Conservation (phyloP, 805 yeast genomes). For the Candida krabiensis region DNA sequence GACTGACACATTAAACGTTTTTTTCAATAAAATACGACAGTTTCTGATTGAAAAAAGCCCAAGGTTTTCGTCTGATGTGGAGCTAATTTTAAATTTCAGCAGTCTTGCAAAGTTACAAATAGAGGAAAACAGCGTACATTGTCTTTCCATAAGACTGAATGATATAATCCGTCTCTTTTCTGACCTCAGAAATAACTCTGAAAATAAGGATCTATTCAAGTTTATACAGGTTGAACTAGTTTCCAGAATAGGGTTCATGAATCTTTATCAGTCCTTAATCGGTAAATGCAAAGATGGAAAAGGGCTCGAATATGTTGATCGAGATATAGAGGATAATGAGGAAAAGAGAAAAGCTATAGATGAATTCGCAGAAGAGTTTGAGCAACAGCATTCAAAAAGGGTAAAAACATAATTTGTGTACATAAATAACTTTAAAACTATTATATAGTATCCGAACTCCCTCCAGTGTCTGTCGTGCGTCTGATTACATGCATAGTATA, state of each 20-base stretch:
- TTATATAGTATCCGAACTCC: background rate
- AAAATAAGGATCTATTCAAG: slow-evolving; percentile 23
- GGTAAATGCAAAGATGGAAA: slow-evolving; percentile 11
- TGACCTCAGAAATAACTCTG: slow-evolving; percentile 22
- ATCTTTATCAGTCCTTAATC: slow-evolving; percentile 6
- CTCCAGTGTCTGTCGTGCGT: background rate
- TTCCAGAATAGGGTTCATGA: slow-evolving; percentile 15
- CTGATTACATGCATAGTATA: too few species aligned
- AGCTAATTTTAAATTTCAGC: slow-evolving; percentile 18
- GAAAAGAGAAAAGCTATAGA: background rate
- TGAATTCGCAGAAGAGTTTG: too few species aligned
- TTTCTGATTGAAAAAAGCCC: slow-evolving; percentile 9
- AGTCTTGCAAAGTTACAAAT: slow-evolving; percentile 23
- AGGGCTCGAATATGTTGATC: slow-evolving; percentile 19
- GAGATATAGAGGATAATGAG: slow-evolving; percentile 5
- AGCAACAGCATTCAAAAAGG: too few species aligned
- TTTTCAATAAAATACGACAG: slow-evolving; percentile 11
- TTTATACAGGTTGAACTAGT: slow-evolving; percentile 22
- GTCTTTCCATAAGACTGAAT: slow-evolving; percentile 15
- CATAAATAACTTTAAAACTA: too few species aligned
- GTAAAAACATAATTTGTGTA: too few species aligned
- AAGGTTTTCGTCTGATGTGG: slow-evolving; percentile 9
- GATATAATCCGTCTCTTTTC: slow-evolving; percentile 23
- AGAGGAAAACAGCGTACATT: slow-evolving; percentile 25
- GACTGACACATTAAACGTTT: slow-evolving; percentile 6